Base-by-base conservation (phyloP, 805 yeast genomes). In the Tetrapisispora iriomotensis region DNA sequence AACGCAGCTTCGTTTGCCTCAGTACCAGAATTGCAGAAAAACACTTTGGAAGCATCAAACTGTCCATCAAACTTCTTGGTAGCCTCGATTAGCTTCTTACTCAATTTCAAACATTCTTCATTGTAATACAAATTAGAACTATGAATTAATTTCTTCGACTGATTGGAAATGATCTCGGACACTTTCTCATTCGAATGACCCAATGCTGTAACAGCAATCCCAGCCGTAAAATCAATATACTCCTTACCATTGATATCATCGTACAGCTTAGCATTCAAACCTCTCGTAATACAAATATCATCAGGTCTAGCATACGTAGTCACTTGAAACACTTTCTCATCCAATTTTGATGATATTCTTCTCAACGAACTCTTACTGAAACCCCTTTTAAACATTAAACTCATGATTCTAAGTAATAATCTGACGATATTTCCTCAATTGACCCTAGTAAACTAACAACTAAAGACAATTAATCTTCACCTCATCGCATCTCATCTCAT, bases 191-290 rank as follows among this genome's bases (percentile, higher is more conserved):
- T 73, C 20, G 87, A 68, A 56, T 92, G 97, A 2, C 98, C 98
- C 46, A 92, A 67, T 1, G 84, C 80, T n/a, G 95, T 90, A 13
- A 92, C 98, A 1, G 98, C 97, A 49, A 92, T 90, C 38, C 98
- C 98, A 2, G 96, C 87, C 1, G 90, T 79, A 62, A 92, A 90
- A 58, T 92, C 98, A 37, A 92, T 70, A 54, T 80, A 92, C 56
- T 80, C 72, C 29, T 75, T 70, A 44, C 82, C 81, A 50, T 84
- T 86, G 36, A 81, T 62, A 35, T 57, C 62, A 60, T 92, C 98
- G 68, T 79, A 87, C 39, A 92, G 58, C 39, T 68, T 68, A n/a
- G 87, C 75, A 15, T 95, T 95, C 49, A 76, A 62, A 26, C 96
- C 98, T 44, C 79, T 80, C 36, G 81, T 77, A 41, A 90, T 69